Evolutionary conservation across 2,329 filamentous ascomycete genomes (phyloP), one percentile per base, ranked within the genome.

Genomic region (Diaporthe sp.): DNA sequence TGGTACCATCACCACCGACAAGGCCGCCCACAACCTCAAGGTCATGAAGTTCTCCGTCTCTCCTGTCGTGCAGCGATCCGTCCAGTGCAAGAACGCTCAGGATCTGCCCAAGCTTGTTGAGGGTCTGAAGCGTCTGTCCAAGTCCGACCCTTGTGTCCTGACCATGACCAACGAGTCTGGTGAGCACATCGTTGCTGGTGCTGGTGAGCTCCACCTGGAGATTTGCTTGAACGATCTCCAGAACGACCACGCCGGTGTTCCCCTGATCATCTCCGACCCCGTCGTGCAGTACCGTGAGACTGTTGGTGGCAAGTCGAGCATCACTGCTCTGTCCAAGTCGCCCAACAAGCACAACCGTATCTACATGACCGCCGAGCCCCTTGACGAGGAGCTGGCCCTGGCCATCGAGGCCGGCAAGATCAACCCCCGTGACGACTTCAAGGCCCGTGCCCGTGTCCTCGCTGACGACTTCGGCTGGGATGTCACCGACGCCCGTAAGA

Each of bases 261-360:
- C 97, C 82, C 95, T 99, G 86, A 95, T 94, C 88, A 93, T 99
- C 88, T 98, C 96, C 85, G 97, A 98, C 90, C 97, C 97, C 80
- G 97, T 99, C 86, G 97, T 98, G 85, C 92, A 95, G 86, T 99
- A 98, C 93, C 96, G 97, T 92, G 97, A 99, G 93, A 98, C 96
- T 79, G 96, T 99, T 84, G 87, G 88, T 81, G 90, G 80, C 83
- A 92, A 92, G 85, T 98, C 97, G 74, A 95, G 93, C 92, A 98
- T 98, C 84, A 97, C 95, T 84, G 97, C 97, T 81, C 91, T 99
- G 84, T 98, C 97, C 88, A 99, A 99, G 92, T 99, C 97, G 67
- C 97, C 97, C 90, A 99, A 99, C 94, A 99, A 99, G 95, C 97
- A 99, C 94, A 99, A 99, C 92, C 96, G 97, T 95, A 92, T 99